Percentiles rank a stretch among this genome's conserved stretches.
phyloP scores from a whole-genome alignment of 768 basidiomycete species.

The Tricholoma terreum region DNA sequence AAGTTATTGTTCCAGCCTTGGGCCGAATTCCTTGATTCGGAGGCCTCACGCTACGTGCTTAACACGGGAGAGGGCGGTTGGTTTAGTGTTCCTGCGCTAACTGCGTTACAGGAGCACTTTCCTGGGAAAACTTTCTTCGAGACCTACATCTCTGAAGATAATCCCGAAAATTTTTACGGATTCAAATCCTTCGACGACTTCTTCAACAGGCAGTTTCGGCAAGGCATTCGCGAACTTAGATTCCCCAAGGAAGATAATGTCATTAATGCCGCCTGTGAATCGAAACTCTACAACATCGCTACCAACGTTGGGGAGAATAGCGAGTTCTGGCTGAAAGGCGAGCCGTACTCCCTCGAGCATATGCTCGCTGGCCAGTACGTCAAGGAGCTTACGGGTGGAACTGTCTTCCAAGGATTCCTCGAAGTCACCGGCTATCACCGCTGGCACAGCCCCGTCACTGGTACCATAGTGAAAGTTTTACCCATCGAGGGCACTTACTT shows the following conservation, averaged over 20 bases:
- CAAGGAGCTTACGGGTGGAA: conserved; percentile 34
- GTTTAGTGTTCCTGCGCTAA: no score
- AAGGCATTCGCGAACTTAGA: background rate
- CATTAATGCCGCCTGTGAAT: background rate
- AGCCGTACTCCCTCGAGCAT: background rate
- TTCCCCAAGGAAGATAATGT: background rate
- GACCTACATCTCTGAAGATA: background rate
- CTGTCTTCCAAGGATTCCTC: conserved; percentile 57
- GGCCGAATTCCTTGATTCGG: no score
- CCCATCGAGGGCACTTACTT: conserved; percentile 51
- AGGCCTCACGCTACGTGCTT: no score
- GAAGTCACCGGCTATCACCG: conserved; percentile 54
- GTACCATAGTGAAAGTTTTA: conserved; percentile 35
- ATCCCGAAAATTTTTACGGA: background rate
- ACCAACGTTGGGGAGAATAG: background rate
- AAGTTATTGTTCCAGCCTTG: no score
- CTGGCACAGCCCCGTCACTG: conserved; percentile 58
- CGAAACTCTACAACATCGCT: background rate
- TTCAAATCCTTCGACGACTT: background rate
- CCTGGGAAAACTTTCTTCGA: background rate
- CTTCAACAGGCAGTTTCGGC: background rate
- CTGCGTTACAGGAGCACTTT: background rate
- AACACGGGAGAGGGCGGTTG: no score
- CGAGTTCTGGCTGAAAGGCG: background rate
- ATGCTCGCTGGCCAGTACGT: background rate